Evolutionary conservation across 768 basidiomycete genomes (phyloP).

Genomic region (Boletus bicolor): DNA sequence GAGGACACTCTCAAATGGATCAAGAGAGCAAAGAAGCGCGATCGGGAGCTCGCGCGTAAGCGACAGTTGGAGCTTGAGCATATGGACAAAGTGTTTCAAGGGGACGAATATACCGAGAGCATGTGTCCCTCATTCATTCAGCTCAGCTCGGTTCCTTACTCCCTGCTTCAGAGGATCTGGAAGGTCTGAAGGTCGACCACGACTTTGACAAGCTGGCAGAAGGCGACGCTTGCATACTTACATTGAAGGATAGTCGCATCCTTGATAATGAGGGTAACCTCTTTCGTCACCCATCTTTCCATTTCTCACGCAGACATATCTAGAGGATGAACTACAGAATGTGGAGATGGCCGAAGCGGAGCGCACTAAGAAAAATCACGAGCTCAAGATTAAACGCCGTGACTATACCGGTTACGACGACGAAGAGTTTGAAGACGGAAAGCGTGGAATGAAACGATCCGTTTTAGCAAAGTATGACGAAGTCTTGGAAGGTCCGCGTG

Average conservation of each 20-base stretch:
- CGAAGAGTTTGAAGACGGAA: constrained; percentile 80
- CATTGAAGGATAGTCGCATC: constrained; percentile 92
- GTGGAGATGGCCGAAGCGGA: constrained; percentile 92
- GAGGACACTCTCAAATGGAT: constrained; percentile 88
- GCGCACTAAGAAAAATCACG: constrained; percentile 70
- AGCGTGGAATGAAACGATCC: constrained; percentile 75
- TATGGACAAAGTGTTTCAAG: constrained; percentile 73
- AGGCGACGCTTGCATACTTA: constrained; percentile 93
- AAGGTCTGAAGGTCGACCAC: constrained; percentile 93
- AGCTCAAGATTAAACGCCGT: constrained; percentile 82
- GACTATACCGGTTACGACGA: constrained; percentile 97
- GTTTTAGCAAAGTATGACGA: constrained; percentile 94
- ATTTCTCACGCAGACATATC: not conserved
- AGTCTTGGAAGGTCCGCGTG: constrained; percentile 70
- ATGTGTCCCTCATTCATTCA: constrained; percentile 26
- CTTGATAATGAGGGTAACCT: constrained; percentile 86
- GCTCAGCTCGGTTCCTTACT: not conserved
- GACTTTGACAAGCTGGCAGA: constrained; percentile 90
- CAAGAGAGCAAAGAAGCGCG: constrained; percentile 86
- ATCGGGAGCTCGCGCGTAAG: constrained; percentile 83
- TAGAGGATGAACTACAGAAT: constrained; percentile 98
- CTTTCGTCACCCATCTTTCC: not conserved
- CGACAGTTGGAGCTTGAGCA: constrained; percentile 79
- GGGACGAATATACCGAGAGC: constrained; percentile 86
- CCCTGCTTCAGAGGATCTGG: constrained; percentile 67